Conservation (phyloP, 192 early-diverging fungal species). For the Radiomyces spectabilis region DNA sequence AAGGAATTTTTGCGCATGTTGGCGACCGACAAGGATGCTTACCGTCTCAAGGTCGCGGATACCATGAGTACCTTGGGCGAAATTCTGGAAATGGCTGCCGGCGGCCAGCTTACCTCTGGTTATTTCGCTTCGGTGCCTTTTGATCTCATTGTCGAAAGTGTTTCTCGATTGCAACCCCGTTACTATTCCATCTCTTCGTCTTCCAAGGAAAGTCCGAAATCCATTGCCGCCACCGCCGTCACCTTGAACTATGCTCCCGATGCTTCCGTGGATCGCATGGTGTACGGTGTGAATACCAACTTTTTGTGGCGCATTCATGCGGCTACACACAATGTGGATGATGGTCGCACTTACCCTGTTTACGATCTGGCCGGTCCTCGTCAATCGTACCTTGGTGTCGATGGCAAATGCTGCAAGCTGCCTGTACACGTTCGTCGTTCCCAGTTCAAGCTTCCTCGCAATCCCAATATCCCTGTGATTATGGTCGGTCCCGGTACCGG, state of each 20-base stretch:
- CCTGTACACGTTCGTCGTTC: slow-evolving; percentile 88
- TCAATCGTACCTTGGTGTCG: slow-evolving; percentile 21
- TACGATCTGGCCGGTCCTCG: slow-evolving; percentile 34
- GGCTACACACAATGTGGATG: slow-evolving; percentile 25
- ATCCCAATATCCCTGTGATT: slow-evolving; percentile 72
- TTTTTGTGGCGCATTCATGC: slow-evolving; percentile 69
- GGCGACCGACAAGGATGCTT: slow-evolving; percentile 68
- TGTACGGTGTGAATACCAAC: slow-evolving; percentile 84
- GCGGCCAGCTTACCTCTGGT: neutral
- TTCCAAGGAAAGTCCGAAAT: slow-evolving; percentile 64
- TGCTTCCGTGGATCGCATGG: slow-evolving; percentile 37
- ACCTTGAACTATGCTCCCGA: slow-evolving; percentile 74
- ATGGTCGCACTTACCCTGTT: slow-evolving; percentile 24
- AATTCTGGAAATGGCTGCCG: slow-evolving; percentile 50
- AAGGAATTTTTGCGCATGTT: slow-evolving; percentile 43
- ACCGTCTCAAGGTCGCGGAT: slow-evolving; percentile 49
- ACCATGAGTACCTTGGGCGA: slow-evolving; percentile 70
- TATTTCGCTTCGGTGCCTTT: slow-evolving; percentile 61
- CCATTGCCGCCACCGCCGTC: slow-evolving; percentile 81
- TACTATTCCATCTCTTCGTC: slow-evolving; percentile 98
- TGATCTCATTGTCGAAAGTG: slow-evolving; percentile 73
- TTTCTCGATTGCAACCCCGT: slow-evolving; percentile 77
- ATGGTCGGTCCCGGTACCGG: slow-evolving; percentile 99
- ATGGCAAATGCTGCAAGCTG: slow-evolving; percentile 32
- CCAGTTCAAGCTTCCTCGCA: slow-evolving; percentile 85